Evolutionary conservation across 192 early-diverging fungal genomes (phyloP).

Genomic region (Entomortierella beljakovae): DNA sequence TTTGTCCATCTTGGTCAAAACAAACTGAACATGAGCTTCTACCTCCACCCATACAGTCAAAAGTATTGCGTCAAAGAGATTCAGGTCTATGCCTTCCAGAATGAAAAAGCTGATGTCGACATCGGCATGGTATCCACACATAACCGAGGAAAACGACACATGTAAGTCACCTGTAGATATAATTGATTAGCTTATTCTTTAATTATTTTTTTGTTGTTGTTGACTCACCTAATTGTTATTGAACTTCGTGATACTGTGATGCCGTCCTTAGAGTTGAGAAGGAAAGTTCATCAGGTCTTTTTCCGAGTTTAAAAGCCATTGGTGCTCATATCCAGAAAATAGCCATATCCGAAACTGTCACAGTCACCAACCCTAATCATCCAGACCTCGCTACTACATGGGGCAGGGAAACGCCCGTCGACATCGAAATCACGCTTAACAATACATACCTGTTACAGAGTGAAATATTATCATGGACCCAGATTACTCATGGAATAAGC

Average conservation of each 20-base stretch:
- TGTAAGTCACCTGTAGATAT: slow-evolving; percentile 12
- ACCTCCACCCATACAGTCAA: slow-evolving; percentile 10
- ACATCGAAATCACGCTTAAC: background rate
- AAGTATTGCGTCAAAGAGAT: slow-evolving; percentile 16
- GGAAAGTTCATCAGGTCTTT: too few species aligned
- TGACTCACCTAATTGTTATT: too few species aligned
- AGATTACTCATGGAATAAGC: slow-evolving; percentile 1
- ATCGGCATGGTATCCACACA: background rate
- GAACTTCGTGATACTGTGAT: too few species aligned
- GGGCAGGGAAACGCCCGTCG: slow-evolving; percentile 21
- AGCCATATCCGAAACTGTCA: background rate
- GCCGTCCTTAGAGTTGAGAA: too few species aligned
- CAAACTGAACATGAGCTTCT: background rate
- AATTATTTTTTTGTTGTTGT: slow-evolving; percentile 3
- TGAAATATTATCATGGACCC: slow-evolving; percentile 12
- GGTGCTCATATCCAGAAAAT: background rate
- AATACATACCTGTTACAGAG: background rate
- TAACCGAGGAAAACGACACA: slow-evolving; percentile 11
- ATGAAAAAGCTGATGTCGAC: background rate
- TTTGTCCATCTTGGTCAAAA: slow-evolving; percentile 8
- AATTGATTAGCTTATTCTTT: background rate
- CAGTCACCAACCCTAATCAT: slow-evolving; percentile 9
- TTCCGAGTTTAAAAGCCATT: background rate
- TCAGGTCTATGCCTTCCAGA: slow-evolving; percentile 2
- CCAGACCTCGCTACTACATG: slow-evolving; percentile 4